Conservation (phyloP, 2,329 filamentous ascomycete genomes). For the Aspergillus luchuensis region DNA sequence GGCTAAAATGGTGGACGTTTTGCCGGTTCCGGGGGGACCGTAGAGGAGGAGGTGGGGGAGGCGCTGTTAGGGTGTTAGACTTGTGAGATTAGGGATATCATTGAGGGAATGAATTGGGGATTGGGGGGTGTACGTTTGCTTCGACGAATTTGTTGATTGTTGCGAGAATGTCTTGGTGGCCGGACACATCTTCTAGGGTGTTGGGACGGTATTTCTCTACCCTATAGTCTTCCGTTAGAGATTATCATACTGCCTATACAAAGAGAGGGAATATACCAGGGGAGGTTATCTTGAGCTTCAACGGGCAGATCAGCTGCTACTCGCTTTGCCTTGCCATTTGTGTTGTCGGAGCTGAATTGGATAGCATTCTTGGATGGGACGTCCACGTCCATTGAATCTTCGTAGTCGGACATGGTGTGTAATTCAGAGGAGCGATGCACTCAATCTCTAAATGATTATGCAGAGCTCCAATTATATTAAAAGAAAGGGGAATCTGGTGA, state of each 20-base stretch:
- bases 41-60: slow-evolving; percentile 96
- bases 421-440: too few species aligned
- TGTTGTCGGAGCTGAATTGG: slow-evolving; percentile 73
- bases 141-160: slow-evolving; percentile 99
- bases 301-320: slow-evolving; percentile 91
- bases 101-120: neutral
- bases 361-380: slow-evolving; percentile 53
- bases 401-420: slow-evolving; percentile 55
- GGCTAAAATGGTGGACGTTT: slow-evolving; percentile 94
- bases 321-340: slow-evolving; percentile 78
- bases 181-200: slow-evolving; percentile 87
- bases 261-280: slow-evolving; percentile 64
- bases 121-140: slow-evolving; percentile 63
- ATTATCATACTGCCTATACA: too few species aligned
- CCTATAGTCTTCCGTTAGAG: slow-evolving; percentile 52
- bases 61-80: slow-evolving; percentile 50
- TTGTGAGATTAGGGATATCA: neutral
- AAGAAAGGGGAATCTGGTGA: neutral
- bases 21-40: slow-evolving; percentile 92
- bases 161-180: slow-evolving; percentile 93
- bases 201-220: slow-evolving; percentile 96
- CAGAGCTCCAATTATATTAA: too few species aligned
- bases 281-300: slow-evolving; percentile 88
- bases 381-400: slow-evolving; percentile 72
- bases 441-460: too few species aligned